Conservation (phyloP, 2,329 filamentous ascomycete species). For the Cadophora sp. region DNA sequence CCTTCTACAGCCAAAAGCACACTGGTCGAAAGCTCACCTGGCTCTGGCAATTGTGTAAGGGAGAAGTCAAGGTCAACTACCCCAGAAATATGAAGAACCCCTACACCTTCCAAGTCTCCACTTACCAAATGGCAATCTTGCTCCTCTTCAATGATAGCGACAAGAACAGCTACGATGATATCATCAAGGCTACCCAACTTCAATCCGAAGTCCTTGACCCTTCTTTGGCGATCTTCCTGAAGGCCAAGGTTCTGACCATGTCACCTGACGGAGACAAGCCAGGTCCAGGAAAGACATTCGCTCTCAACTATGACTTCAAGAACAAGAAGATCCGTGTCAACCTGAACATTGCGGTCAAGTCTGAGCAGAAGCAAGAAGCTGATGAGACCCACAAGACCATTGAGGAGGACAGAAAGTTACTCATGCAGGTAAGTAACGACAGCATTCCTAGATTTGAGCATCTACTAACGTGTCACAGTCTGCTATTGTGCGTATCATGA, state of each 20-base stretch:
- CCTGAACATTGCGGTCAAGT: constrained; percentile 91
- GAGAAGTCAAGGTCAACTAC: constrained; percentile 93
- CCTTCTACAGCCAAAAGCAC: constrained; percentile 96
- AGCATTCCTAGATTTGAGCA: constrained; percentile 1
- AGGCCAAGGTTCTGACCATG: constrained; percentile 86
- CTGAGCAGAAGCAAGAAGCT: constrained; percentile 94
- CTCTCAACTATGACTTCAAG: constrained; percentile 94
- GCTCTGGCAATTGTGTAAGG: constrained; percentile 98
- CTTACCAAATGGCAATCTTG: constrained; percentile 97
- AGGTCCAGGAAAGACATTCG: constrained; percentile 78
- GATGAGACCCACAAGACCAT: constrained; percentile 99
- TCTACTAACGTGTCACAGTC: constrained; percentile 65
- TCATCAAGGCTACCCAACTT: constrained; percentile 80
- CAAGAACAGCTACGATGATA: constrained; percentile 85
- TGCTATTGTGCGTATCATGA: constrained; percentile 99
- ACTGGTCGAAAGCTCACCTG: constrained; percentile 95
- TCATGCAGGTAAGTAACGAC: constrained; percentile 81
- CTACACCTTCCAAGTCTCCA: constrained; percentile 96
- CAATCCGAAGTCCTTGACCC: constrained; percentile 85
- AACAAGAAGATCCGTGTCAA: constrained; percentile 98
- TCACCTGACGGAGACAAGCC: constrained; percentile 77
- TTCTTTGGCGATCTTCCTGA: constrained; percentile 84
- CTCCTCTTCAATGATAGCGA: constrained; percentile 94
- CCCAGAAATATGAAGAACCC: constrained; percentile 88
- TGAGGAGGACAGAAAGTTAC: constrained; percentile 94